Evolutionary conservation across 2,329 filamentous ascomycete genomes (phyloP).

Genomic region (Daldinia eschscholtzii): DNA sequence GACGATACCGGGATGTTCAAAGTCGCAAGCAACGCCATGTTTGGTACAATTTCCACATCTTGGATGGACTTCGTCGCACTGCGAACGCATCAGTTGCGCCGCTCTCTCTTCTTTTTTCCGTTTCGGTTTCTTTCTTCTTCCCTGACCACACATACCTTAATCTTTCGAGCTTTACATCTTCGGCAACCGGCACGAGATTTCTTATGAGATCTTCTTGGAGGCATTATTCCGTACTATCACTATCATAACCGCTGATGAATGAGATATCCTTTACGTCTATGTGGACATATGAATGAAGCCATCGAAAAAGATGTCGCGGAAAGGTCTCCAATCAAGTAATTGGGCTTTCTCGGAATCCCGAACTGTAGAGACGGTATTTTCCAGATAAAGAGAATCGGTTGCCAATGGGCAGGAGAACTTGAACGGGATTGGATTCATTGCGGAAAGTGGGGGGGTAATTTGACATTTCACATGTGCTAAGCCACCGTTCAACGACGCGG

Average conservation of each 20-base stretch:
- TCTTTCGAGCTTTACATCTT: slow-evolving; percentile 75
- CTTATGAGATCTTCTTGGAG: slow-evolving; percentile 75
- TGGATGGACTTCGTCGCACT: slow-evolving; percentile 76
- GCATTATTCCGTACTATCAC: slow-evolving; percentile 60
- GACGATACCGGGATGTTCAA: slow-evolving; percentile 65
- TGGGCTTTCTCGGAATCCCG: slow-evolving; percentile 25
- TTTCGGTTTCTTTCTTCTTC: background rate
- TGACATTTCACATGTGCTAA: slow-evolving; percentile 35
- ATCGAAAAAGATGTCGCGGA: slow-evolving; percentile 33
- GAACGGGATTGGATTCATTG: slow-evolving; percentile 23
- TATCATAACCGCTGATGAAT: slow-evolving; percentile 36
- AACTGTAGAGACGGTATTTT: slow-evolving; percentile 12
- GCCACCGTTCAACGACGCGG: slow-evolving; percentile 33
- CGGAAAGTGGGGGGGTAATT: slow-evolving; percentile 16
- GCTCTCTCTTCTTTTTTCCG: slow-evolving; percentile 2
- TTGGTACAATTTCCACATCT: slow-evolving; percentile 75
- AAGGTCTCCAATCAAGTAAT: slow-evolving; percentile 14
- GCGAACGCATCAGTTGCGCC: slow-evolving; percentile 30
- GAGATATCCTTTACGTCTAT: slow-evolving; percentile 26
- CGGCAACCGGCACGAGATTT: slow-evolving; percentile 76
- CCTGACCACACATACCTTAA: slow-evolving; percentile 66
- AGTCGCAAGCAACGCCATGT: slow-evolving; percentile 75
- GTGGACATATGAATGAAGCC: slow-evolving; percentile 40
- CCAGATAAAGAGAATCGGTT: slow-evolving; percentile 1
- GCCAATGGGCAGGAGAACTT: slow-evolving; percentile 1